These are phyloP conservation scores for Lasiosphaeria miniovina DNA, from an alignment of 495 filamentous ascomycete genomes.

Conservation along the genomic window DNA sequence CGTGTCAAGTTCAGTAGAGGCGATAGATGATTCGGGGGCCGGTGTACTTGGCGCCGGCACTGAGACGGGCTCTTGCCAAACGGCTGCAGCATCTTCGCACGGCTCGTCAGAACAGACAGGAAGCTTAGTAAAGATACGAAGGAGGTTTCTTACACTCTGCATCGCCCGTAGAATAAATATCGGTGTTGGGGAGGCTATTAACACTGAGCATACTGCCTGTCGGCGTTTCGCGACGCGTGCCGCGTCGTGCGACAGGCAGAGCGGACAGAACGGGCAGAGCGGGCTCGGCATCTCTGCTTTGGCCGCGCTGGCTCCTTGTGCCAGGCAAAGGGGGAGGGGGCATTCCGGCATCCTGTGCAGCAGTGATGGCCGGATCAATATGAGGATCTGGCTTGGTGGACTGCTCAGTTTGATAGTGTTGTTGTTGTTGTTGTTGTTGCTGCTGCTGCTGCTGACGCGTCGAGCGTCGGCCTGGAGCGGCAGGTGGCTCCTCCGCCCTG, in stretches of 20 bases:
- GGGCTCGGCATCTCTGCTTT: constrained; percentile 6
- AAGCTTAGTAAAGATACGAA: too few relatives aligned
- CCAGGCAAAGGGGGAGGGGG: constrained; percentile 23
- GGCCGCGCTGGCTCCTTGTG: constrained; percentile 16
- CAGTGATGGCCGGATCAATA: constrained; percentile 28
- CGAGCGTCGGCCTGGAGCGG: constrained; percentile 22
- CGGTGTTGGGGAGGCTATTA: constrained; percentile 11
- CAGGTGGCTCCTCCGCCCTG: constrained; percentile 1
- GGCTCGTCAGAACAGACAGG: too few relatives aligned
- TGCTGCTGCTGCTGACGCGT: constrained; percentile 22
- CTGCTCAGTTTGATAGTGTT: constrained; percentile 4
- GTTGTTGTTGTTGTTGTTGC: constrained; percentile 15
- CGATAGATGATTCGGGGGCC: not conserved
- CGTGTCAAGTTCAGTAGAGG: constrained; percentile 2
- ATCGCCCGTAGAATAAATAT: not conserved
- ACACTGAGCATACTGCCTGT: constrained; percentile 20
- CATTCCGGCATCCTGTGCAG: constrained; percentile 18
- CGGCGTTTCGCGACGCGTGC: constrained; percentile 20
- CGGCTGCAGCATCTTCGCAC: too few relatives aligned
- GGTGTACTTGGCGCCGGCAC: too few relatives aligned
- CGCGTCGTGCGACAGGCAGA: constrained; percentile 14
- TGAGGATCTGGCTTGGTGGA: constrained; percentile 9
- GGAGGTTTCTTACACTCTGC: too few relatives aligned
- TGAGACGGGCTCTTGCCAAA: too few relatives aligned
- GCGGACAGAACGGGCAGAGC: not conserved